Evolutionary conservation across 768 basidiomycete species (phyloP).

Genomic region (Baorangia bicolor): DNA sequence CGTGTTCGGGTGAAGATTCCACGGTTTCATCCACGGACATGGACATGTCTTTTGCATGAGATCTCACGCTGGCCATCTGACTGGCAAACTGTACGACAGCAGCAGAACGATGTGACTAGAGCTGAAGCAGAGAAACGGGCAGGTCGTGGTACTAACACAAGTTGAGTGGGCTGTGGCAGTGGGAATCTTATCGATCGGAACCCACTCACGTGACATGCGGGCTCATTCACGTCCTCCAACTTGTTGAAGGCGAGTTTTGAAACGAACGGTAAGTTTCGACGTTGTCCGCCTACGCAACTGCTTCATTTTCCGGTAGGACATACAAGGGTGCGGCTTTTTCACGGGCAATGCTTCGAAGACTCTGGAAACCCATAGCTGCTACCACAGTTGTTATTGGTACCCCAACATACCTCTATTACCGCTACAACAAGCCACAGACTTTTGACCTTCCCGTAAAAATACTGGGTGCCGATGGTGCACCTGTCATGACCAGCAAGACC

Average conservation of each 20-base stretch:
- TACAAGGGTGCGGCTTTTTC: not conserved
- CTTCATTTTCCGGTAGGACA: not conserved
- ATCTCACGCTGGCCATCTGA: constrained; percentile 19
- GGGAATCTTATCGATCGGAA: constrained; percentile 28
- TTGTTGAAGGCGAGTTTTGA: not conserved
- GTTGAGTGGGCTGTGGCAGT: constrained; percentile 16
- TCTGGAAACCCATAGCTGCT: constrained; percentile 68
- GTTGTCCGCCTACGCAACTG: not conserved
- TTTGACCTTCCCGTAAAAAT: constrained; percentile 61
- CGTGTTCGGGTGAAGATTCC: not conserved
- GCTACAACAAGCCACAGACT: constrained; percentile 43
- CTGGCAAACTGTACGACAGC: not conserved
- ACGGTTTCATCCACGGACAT: constrained; percentile 2
- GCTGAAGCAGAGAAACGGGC: constrained; percentile 7
- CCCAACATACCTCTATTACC: constrained; percentile 61
- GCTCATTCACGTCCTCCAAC: not conserved
- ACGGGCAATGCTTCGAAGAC: constrained; percentile 54
- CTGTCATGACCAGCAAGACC: constrained; percentile 50
- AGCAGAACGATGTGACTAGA: not conserved
- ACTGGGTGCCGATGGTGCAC: constrained; percentile 56
- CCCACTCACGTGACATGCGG: constrained; percentile 20
- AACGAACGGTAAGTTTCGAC: not conserved
- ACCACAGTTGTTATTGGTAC: constrained; percentile 51
- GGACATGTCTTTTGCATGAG: constrained; percentile 1
- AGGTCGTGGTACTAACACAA: constrained; percentile 29